Conservation (phyloP, 768 basidiomycete genomes). For the Pleurotus pulmonarius region DNA sequence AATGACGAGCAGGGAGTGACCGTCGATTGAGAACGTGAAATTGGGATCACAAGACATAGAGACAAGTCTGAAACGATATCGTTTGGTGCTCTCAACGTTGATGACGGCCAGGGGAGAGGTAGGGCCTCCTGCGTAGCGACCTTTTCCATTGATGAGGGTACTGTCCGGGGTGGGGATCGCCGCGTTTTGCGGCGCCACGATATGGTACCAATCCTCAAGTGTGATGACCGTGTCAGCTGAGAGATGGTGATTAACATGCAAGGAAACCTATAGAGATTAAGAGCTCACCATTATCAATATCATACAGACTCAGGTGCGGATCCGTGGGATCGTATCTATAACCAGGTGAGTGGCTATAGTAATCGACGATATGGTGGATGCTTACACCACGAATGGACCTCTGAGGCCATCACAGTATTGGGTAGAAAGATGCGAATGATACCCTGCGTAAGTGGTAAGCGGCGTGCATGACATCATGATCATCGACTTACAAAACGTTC, state of each 20-base stretch:
- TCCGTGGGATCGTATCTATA: slow-evolving; percentile 24
- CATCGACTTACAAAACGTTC: slow-evolving; percentile 24
- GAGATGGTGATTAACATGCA: neutral
- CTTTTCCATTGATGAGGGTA: slow-evolving; percentile 38
- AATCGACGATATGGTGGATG: no score
- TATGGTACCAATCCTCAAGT: slow-evolving; percentile 26
- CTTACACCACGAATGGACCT: slow-evolving; percentile 15
- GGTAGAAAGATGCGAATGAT: slow-evolving; percentile 17
- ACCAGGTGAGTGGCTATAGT: no score
- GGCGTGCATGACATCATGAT: no score
- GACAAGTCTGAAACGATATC: slow-evolving; percentile 44
- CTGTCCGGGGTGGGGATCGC: slow-evolving; percentile 20
- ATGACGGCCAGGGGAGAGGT: slow-evolving; percentile 27
- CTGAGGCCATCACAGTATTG: slow-evolving; percentile 41
- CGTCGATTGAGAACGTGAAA: slow-evolving; percentile 21
- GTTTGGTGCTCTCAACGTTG: slow-evolving; percentile 21
- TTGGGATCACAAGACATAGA: slow-evolving; percentile 31
- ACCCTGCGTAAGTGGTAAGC: neutral
- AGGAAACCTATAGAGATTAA: no score
- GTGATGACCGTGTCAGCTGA: slow-evolving; percentile 24
- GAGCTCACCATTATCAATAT: slow-evolving; percentile 20
- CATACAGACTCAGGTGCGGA: slow-evolving; percentile 17
- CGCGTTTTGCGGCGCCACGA: slow-evolving; percentile 15
- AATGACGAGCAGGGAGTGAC: slow-evolving; percentile 22
- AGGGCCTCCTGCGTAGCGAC: slow-evolving; percentile 29